Conservation (phyloP, 306 rosid genomes). For the Carpinus fangiana region DNA sequence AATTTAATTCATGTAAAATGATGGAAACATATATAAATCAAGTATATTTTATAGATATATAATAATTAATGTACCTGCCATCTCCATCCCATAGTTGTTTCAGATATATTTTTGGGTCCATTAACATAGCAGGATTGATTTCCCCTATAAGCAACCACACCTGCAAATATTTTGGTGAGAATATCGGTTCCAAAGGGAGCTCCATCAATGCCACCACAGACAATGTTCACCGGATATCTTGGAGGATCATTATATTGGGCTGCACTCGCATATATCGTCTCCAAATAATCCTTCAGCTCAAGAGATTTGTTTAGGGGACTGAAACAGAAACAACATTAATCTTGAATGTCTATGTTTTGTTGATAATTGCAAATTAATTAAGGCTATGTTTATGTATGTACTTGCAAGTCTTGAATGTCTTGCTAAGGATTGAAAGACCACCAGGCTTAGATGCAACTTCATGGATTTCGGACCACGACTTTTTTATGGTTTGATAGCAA, state of each 20-base stretch:
- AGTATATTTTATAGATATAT: too few relatives aligned
- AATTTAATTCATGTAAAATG: not conserved
- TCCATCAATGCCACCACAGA: conserved; percentile 65
- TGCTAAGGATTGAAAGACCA: conserved; percentile 59
- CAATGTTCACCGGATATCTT: conserved; percentile 44
- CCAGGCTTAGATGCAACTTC: conserved; percentile 37
- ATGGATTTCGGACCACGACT: conserved; percentile 70
- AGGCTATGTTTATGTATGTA: conserved; percentile 7
- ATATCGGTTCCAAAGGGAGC: conserved; percentile 34
- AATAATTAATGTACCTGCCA: conserved; percentile 68
- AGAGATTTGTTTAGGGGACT: conserved; percentile 44
- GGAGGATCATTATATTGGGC: conserved; percentile 74
- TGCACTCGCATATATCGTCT: not conserved
- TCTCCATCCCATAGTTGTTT: conserved; percentile 53
- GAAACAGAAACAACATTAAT: not conserved
- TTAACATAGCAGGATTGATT: conserved; percentile 49
- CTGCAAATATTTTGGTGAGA: conserved; percentile 53
- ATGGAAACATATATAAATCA: not conserved
- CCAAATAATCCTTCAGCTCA: conserved; percentile 43
- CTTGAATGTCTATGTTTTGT: too few relatives aligned
- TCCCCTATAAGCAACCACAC: conserved; percentile 50
- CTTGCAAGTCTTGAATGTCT: conserved; percentile 58
- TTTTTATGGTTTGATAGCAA: conserved; percentile 57
- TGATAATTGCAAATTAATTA: too few relatives aligned
- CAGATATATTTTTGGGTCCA: conserved; percentile 30